These are phyloP conservation scores for Hypoxylon fuscum DNA, from an alignment of 495 filamentous ascomycete species.

Conservation along the genomic window DNA sequence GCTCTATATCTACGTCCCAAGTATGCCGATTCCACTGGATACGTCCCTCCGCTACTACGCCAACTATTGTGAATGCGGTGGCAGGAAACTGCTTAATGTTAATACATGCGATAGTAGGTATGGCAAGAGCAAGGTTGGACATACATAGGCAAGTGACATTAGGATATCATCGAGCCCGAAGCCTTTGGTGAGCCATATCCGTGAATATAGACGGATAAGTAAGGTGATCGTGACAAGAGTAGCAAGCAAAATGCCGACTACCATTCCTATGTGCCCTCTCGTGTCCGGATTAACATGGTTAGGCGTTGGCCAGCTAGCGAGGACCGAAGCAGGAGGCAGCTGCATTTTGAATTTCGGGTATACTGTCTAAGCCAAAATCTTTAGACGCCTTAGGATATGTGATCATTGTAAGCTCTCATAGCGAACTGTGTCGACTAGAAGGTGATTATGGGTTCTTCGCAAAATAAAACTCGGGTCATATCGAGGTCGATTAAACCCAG, in stretches of 20 bases:
- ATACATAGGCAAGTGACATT: conserved; percentile 50
- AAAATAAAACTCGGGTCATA: neutral
- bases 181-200: conserved; percentile 51
- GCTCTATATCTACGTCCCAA: conserved; percentile 57
- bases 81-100: conserved; percentile 37
- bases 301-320: conserved; percentile 61
- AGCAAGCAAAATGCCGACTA: conserved; percentile 54
- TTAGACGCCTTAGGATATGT: neutral
- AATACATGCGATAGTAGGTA: conserved; percentile 29
- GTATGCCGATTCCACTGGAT: conserved; percentile 67
- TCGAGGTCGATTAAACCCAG: neutral
- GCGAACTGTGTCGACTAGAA: neutral
- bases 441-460: neutral
- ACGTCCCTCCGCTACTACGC: conserved; percentile 49
- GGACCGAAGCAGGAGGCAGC: conserved; percentile 55
- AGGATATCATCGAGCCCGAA: conserved; percentile 62
- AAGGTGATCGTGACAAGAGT: conserved; percentile 53
- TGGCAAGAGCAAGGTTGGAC: neutral
- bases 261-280: conserved; percentile 55
- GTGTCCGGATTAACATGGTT: conserved; percentile 64
- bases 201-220: conserved; percentile 59
- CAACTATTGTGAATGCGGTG: conserved; percentile 57
- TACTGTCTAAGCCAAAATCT: conserved; percentile 1
- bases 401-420: conserved; percentile 1
- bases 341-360: conserved; percentile 45